A percentile compares a stretch with the other conserved stretches of the same genome.
Evolutionary conservation across 306 rosid species (phyloP).

Genomic region (Cicer bijugum): DNA sequence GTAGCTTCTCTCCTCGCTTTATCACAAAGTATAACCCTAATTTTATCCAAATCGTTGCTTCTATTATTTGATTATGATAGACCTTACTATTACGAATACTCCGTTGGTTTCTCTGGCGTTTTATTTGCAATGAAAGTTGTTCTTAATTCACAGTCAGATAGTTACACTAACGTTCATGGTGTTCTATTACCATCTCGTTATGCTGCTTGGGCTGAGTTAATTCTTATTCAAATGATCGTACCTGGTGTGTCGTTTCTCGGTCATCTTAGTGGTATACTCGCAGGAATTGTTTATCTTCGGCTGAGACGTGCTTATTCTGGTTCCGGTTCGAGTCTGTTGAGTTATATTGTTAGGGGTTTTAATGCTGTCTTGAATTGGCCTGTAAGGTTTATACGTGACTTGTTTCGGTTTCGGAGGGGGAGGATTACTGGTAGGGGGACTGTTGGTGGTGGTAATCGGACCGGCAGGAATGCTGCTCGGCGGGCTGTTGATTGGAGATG

Average conservation of each 20-base stretch:
- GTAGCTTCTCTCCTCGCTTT: slow-evolving; percentile 64
- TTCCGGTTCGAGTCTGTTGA: slow-evolving; percentile 49
- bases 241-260: slow-evolving; percentile 89
- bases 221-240: slow-evolving; percentile 70
- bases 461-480: slow-evolving; percentile 38
- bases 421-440: slow-evolving; percentile 69
- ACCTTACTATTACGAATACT: slow-evolving; percentile 66
- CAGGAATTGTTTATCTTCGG: slow-evolving; percentile 69
- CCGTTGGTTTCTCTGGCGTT: slow-evolving; percentile 92
- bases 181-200: slow-evolving; percentile 65
- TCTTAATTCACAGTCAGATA: slow-evolving; percentile 58
- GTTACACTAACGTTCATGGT: slow-evolving; percentile 62
- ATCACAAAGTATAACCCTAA: slow-evolving; percentile 77
- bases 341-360: slow-evolving; percentile 52
- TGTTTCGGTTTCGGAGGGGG: slow-evolving; percentile 48
- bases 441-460: slow-evolving; percentile 48
- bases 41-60: slow-evolving; percentile 70
- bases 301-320: slow-evolving; percentile 60
- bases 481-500: slow-evolving; percentile 68
- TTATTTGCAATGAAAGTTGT: slow-evolving; percentile 93
- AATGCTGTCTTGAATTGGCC: slow-evolving; percentile 59
- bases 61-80: slow-evolving; percentile 64
- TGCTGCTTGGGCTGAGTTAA: slow-evolving; percentile 87
- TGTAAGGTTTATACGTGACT: slow-evolving; percentile 37
- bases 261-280: slow-evolving; percentile 87